phyloP scores from a whole-genome alignment of 345 rosid species.

The Cardamine resedifolia region DNA sequence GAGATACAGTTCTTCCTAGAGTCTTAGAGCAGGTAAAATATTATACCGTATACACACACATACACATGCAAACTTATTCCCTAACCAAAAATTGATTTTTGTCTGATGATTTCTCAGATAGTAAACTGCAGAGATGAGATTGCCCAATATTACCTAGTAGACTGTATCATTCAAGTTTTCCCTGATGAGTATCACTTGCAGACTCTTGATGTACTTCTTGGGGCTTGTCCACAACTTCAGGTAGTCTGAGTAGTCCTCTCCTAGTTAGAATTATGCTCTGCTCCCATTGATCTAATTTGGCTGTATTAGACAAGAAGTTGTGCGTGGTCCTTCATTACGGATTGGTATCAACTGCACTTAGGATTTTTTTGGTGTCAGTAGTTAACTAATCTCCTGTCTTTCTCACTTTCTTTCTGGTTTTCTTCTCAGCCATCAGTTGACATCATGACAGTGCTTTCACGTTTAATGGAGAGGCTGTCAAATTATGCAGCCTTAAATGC shows the following conservation, averaged over 20 bases:
- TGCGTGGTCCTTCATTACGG: neutral
- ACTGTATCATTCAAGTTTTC: slow-evolving; percentile 98
- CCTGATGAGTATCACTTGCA: slow-evolving; percentile 99
- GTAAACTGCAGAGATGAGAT: slow-evolving; percentile 97
- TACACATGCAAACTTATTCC: slow-evolving; percentile 14
- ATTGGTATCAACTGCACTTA: slow-evolving; percentile 6
- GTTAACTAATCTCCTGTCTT: slow-evolving; percentile 2
- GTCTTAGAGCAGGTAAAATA: slow-evolving; percentile 84
- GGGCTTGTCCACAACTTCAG: slow-evolving; percentile 98
- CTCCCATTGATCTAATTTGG: slow-evolving; percentile 11
- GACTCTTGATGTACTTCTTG: slow-evolving; percentile 88
- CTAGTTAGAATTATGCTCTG: neutral
- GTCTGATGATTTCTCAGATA: slow-evolving; percentile 54
- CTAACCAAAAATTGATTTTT: neutral
- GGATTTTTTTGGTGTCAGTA: neutral
- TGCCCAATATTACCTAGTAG: slow-evolving; percentile 93
- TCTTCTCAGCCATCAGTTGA: slow-evolving; percentile 83
- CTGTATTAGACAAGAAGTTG: slow-evolving; percentile 9
- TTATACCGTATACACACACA: slow-evolving; percentile 1
- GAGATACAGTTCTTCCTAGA: slow-evolving; percentile 92
- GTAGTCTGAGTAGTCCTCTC: slow-evolving; percentile 42
- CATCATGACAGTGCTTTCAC: slow-evolving; percentile 92
- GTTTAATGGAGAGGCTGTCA: slow-evolving; percentile 97
- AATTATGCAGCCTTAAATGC: slow-evolving; percentile 87
- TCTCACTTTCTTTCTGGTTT: slow-evolving; percentile 21